These are phyloP conservation scores for Saturnispora dispora DNA, from an alignment of 805 yeast species.

Conservation along the genomic window DNA sequence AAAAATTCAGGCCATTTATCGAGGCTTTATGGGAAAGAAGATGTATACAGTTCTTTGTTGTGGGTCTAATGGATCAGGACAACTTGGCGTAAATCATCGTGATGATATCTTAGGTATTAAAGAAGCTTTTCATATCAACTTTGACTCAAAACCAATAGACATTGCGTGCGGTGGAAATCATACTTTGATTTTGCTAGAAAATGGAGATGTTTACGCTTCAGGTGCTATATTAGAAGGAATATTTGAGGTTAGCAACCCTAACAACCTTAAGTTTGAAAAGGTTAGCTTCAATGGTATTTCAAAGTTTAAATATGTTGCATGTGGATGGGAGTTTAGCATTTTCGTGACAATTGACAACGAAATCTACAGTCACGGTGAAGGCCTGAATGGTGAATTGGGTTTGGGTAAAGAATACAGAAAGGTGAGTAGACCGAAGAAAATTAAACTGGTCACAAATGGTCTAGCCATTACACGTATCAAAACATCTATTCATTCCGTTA, in stretches of 20 bases:
- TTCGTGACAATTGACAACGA: constrained; percentile 34
- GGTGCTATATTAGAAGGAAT: constrained; percentile 33
- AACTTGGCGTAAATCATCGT: constrained; percentile 52
- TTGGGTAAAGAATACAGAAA: constrained; percentile 23
- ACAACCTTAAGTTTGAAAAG: neutral
- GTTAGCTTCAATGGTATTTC: constrained; percentile 9
- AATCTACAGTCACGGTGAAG: constrained; percentile 51
- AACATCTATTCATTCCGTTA: constrained; percentile 40
- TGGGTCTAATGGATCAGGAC: constrained; percentile 81
- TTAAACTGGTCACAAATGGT: neutral
- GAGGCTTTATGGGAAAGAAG: constrained; percentile 4
- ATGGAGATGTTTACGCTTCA: constrained; percentile 45
- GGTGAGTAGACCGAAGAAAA: neutral
- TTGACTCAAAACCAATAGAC: constrained; percentile 12
- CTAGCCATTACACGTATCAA: constrained; percentile 13
- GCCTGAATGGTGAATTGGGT: constrained; percentile 72
- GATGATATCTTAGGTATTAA: constrained; percentile 35
- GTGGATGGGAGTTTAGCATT: constrained; percentile 77
- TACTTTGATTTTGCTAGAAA: constrained; percentile 46
- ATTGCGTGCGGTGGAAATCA: constrained; percentile 85
- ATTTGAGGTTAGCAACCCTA: neutral
- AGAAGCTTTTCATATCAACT: constrained; percentile 15
- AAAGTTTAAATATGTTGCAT: constrained; percentile 40
- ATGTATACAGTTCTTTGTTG: constrained; percentile 37
- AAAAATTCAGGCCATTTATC: neutral